A percentile compares a stretch with the other conserved stretches of the same genome.
These are phyloP conservation scores for Magnaporthiopsis rhizophila DNA, from an alignment of 2,329 filamentous ascomycete species.

Conservation along the genomic window DNA sequence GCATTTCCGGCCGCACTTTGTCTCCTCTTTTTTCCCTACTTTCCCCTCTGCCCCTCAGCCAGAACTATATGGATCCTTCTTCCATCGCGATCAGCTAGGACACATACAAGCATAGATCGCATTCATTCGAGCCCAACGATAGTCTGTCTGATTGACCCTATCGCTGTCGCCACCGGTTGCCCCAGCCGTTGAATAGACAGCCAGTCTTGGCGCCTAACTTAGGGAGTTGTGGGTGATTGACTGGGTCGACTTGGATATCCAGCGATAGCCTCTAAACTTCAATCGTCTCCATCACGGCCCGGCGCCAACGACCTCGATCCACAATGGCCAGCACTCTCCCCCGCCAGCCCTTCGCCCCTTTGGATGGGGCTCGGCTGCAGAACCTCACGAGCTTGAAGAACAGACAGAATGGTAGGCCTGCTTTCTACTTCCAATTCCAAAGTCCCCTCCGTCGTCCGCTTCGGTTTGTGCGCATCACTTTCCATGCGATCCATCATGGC, in stretches of 20 bases:
- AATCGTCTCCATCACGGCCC: not conserved
- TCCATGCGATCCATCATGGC: not conserved
- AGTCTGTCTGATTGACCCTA: not conserved
- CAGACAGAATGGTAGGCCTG: conserved; percentile 59
- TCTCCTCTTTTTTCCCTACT: conserved; percentile 4
- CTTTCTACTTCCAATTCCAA: conserved; percentile 1
- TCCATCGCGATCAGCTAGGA: not conserved
- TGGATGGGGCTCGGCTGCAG: conserved; percentile 62
- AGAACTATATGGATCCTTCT: not conserved
- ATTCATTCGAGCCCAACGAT: not conserved
- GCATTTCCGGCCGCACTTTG: conserved; percentile 3
- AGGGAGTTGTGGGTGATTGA: not conserved
- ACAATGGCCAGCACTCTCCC: conserved; percentile 43
- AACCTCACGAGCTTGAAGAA: conserved; percentile 70
- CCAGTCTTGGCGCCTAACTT: not conserved
- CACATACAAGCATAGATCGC: conserved; percentile 8
- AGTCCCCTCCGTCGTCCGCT: not conserved
- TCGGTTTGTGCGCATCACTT: no score
- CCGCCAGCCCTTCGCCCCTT: conserved; percentile 68
- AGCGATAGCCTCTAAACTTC: not conserved
- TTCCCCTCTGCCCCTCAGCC: not conserved
- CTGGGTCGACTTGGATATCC: not conserved
- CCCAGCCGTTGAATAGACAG: not conserved
- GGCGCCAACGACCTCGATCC: not conserved
- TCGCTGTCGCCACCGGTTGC: not conserved